Evolutionary conservation across 805 yeast genomes (phyloP).

Genomic region (Wickerhamiella australiensis): DNA sequence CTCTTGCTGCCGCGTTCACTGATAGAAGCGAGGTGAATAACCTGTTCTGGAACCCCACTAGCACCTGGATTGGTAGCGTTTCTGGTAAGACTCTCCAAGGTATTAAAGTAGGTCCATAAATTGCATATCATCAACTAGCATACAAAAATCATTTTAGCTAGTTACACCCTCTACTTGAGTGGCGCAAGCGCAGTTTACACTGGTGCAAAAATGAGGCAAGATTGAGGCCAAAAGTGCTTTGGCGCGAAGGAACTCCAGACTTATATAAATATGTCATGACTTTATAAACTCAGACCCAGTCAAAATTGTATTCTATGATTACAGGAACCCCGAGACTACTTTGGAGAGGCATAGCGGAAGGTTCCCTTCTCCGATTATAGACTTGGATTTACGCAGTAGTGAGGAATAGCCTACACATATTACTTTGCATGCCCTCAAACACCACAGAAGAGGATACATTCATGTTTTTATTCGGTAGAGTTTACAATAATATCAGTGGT

Average conservation of each 20-base stretch:
- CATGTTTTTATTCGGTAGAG: background rate
- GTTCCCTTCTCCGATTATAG: no score
- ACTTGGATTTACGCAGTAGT: background rate
- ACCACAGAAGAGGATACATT: background rate
- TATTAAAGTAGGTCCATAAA: conserved; percentile 25
- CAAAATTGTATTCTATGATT: no score
- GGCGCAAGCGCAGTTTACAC: no score
- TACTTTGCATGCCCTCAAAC: background rate
- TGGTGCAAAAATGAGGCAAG: no score
- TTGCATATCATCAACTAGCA: background rate
- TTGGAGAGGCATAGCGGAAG: no score
- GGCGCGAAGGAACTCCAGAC: no score
- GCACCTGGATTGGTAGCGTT: conserved; percentile 72
- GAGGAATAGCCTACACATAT: background rate
- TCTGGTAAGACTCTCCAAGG: conserved; percentile 60
- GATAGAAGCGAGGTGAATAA: conserved; percentile 66
- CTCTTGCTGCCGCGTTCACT: conserved; percentile 36
- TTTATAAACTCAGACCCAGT: no score
- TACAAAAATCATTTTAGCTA: no score
- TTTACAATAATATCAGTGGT: background rate
- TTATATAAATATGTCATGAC: no score
- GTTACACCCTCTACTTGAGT: no score
- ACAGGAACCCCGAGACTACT: no score
- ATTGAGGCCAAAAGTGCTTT: no score
- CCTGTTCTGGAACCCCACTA: conserved; percentile 58